A percentile compares a stretch with the other conserved stretches of the same genome.
Evolutionary conservation across 164 flowering plant species (phyloP).

Genomic region (Aristolochia californica): DNA sequence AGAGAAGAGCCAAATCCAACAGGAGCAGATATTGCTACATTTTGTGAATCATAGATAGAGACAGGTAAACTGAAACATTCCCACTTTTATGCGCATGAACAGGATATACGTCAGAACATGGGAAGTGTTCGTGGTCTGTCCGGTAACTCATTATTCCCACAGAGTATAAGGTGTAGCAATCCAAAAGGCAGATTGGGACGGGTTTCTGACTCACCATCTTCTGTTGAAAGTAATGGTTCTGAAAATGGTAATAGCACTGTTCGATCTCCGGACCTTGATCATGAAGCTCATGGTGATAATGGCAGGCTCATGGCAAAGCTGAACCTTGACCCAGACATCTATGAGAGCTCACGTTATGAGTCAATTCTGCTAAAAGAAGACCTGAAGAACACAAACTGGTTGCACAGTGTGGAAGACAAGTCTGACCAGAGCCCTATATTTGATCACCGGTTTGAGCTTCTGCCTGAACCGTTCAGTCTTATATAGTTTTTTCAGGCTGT

Average conservation of each 20-base stretch:
- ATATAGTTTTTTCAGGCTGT: conserved; percentile 19
- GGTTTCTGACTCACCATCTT: conserved; percentile 20
- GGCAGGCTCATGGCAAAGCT: conserved; percentile 32
- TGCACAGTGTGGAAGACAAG: conserved; percentile 62
- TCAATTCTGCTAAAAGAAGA: conserved; percentile 79
- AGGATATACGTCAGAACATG: conserved; percentile 70
- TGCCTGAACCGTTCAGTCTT: conserved; percentile 80
- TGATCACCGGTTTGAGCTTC: conserved; percentile 67
- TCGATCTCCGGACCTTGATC: conserved; percentile 18
- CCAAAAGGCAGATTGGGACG: conserved; percentile 35
- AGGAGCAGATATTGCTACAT: too few species aligned
- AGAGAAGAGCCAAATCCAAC: too few species aligned
- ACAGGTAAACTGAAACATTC: too few species aligned
- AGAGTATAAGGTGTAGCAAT: conserved; percentile 60
- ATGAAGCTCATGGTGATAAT: conserved; percentile 22
- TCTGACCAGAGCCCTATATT: conserved; percentile 59
- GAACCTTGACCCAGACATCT: conserved; percentile 40
- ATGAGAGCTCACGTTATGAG: conserved; percentile 87
- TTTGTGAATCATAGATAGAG: too few species aligned
- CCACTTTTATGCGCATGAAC: background rate
- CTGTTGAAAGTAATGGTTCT: conserved; percentile 28
- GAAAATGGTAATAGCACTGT: conserved; percentile 29
- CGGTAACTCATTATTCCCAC: conserved; percentile 66
- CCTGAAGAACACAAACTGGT: conserved; percentile 77
- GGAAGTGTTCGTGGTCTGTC: conserved; percentile 48